These are phyloP conservation scores for Ambispora gerdemannii DNA, from an alignment of 192 early-diverging fungal genomes.

Conservation along the genomic window DNA sequence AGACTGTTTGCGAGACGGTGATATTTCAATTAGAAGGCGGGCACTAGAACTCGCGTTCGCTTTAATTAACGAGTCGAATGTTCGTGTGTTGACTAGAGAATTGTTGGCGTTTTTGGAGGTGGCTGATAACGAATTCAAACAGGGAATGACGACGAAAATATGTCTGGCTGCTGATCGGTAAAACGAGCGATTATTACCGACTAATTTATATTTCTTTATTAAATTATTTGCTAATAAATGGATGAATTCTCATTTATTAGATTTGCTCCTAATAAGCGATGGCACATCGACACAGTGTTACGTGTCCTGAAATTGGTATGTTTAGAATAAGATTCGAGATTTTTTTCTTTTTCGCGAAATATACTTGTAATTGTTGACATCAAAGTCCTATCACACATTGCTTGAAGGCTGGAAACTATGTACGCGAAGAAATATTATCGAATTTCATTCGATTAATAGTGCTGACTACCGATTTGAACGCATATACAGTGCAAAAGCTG, in stretches of 20 bases:
- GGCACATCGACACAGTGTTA: conserved; percentile 95
- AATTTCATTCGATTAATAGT: conserved; percentile 90
- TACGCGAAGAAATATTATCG: conserved; percentile 74
- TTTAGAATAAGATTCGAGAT: not conserved
- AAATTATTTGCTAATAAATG: too few relatives aligned
- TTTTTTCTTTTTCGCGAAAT: too few relatives aligned
- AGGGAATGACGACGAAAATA: conserved; percentile 88
- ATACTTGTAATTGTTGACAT: too few relatives aligned
- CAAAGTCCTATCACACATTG: not conserved
- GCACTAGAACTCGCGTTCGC: conserved; percentile 96
- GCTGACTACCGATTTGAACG: conserved; percentile 72
- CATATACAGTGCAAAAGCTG: conserved; percentile 86
- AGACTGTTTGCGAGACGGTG: conserved; percentile 91
- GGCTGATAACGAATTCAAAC: conserved; percentile 85
- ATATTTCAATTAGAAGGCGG: conserved; percentile 94
- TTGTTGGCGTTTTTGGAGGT: conserved; percentile 90
- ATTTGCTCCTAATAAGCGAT: conserved; percentile 91
- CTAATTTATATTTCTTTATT: too few relatives aligned
- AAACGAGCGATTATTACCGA: too few relatives aligned
- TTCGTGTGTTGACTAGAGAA: conserved; percentile 88
- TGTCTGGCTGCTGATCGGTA: conserved; percentile 84
- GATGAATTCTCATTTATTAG: conserved; percentile 29
- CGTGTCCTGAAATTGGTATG: conserved; percentile 70
- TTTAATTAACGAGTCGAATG: conserved; percentile 90
- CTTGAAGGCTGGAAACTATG: conserved; percentile 55